Evolutionary conservation across 164 flowering plant species (phyloP).

Genomic region (Liriodendron chinense): DNA sequence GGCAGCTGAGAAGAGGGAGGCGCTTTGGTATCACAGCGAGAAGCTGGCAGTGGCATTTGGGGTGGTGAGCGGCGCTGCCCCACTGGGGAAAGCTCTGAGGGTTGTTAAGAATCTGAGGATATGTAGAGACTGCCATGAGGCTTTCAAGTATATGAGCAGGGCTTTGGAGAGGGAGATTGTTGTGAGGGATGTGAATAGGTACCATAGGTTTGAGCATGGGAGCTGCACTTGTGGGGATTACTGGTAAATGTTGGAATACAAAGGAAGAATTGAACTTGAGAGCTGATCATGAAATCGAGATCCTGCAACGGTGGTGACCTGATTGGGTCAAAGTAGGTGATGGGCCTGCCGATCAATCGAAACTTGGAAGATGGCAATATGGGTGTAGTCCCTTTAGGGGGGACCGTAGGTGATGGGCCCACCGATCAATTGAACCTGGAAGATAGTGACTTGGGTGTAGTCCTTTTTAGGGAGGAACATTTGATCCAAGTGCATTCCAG

Average conservation of each 20-base stretch:
- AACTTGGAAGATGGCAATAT: too few species aligned
- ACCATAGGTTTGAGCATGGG: conserved; percentile 56
- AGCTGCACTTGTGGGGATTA: conserved; percentile 50
- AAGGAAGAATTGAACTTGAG: not conserved
- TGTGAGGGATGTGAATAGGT: conserved; percentile 66
- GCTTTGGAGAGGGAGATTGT: conserved; percentile 56
- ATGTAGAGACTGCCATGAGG: conserved; percentile 67
- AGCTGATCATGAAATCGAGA: not conserved
- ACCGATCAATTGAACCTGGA: not conserved
- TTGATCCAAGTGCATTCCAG: not conserved
- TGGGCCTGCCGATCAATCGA: too few species aligned
- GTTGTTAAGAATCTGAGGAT: conserved; percentile 67
- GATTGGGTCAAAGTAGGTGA: too few species aligned
- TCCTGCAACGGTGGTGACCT: too few species aligned
- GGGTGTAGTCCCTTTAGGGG: not conserved
- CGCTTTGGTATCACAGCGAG: conserved; percentile 60
- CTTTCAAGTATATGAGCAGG: conserved; percentile 52
- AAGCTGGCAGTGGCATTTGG: conserved; percentile 67
- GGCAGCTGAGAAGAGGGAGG: conserved; percentile 41
- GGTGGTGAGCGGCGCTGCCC: conserved; percentile 47
- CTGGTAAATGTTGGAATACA: conserved; percentile 31
- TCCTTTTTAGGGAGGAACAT: not conserved
- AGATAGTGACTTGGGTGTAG: not conserved
- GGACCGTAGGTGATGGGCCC: not conserved
- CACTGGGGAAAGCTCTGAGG: conserved; percentile 60